phyloP scores from a whole-genome alignment of 139 green algal genomes.

The Chlorella vulgaris region DNA sequence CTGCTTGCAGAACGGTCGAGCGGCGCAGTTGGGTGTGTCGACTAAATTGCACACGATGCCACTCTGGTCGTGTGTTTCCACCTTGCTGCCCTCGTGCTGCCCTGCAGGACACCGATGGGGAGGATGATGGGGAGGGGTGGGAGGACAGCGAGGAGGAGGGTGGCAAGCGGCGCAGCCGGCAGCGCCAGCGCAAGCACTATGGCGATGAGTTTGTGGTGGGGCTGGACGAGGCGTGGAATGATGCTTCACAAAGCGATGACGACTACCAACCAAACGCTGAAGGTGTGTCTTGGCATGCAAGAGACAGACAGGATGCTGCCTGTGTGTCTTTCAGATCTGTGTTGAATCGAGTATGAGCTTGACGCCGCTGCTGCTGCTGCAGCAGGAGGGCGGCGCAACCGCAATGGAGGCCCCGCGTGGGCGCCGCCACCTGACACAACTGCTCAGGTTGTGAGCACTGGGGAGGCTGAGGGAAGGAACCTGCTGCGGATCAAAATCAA shows the following conservation, averaged over 20 bases:
- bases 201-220: slow-evolving; percentile 19
- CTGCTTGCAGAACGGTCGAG: no score
- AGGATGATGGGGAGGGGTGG: not conserved
- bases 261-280: not conserved
- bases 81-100: not conserved
- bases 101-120: not conserved
- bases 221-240: slow-evolving; percentile 13
- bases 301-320: not conserved
- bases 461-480: not conserved
- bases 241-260: slow-evolving; percentile 9
- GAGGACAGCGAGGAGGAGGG: not conserved
- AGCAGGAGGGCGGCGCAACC: no score
- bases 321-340: no score
- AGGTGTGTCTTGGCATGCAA: not conserved
- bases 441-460: not conserved
- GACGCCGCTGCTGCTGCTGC: no score
- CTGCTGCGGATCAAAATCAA: slow-evolving; percentile 23
- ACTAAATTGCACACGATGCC: no score
- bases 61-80: no score
- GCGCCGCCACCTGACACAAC: not conserved
- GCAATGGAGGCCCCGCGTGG: no score
- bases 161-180: slow-evolving; percentile 1
- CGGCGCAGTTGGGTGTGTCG: no score
- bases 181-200: slow-evolving; percentile 14
- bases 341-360: no score